Conservation (phyloP, 108 stramenopile species). For the Pseudonitzschia pungens region DNA sequence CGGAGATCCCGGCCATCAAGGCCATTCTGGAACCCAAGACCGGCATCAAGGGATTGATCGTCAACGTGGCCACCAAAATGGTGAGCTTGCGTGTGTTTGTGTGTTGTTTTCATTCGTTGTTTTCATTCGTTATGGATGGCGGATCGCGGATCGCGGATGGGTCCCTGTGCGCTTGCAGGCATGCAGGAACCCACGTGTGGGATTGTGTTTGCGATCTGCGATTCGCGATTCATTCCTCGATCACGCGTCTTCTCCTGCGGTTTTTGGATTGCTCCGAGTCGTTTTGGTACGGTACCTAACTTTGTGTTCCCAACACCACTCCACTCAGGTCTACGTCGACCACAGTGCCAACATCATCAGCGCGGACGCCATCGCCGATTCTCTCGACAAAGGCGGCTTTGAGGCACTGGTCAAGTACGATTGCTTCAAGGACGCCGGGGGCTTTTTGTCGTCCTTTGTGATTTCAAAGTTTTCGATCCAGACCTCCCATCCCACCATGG, state of each 20-base stretch:
- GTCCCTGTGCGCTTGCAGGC: too few species aligned
- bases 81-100: conserved; percentile 8
- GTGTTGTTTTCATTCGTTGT: background rate
- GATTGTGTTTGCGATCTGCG: too few species aligned
- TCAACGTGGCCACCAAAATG: conserved; percentile 59
- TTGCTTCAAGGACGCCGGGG: conserved; percentile 15
- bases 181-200: too few species aligned
- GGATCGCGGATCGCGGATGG: too few species aligned
- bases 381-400: conserved; percentile 45
- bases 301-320: too few species aligned
- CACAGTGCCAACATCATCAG: conserved; percentile 45
- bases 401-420: conserved; percentile 48
- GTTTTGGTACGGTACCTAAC: too few species aligned
- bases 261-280: too few species aligned
- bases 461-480: conserved; percentile 27
- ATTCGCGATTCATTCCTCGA: too few species aligned
- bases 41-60: conserved; percentile 41
- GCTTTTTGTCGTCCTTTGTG: conserved; percentile 19
- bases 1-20: conserved; percentile 46
- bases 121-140: too few species aligned
- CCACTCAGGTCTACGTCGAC: conserved; percentile 43
- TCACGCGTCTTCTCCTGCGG: too few species aligned
- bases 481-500: background rate
- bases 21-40: conserved; percentile 32
- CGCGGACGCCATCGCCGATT: conserved; percentile 41